A percentile compares a stretch with the other conserved stretches of the same genome.
phyloP scores from a whole-genome alignment of 2,329 filamentous ascomycete species.

The Dothideomycetes sp. region DNA sequence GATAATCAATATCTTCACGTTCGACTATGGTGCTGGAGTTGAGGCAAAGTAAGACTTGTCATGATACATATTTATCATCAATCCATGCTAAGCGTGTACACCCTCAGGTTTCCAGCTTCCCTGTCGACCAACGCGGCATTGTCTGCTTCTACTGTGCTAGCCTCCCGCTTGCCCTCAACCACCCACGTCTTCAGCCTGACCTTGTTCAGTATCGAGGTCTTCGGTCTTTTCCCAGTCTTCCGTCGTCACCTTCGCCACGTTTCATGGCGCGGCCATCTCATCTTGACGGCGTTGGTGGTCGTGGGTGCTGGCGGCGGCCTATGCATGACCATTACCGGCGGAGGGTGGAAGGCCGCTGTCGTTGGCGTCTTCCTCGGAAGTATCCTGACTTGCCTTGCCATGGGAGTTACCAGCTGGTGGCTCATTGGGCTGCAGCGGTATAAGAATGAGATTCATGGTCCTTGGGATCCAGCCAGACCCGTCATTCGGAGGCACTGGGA shows the following conservation, averaged over 20 bases:
- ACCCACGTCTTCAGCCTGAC: constrained; percentile 92
- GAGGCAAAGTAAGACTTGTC: constrained; percentile 39
- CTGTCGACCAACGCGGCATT: constrained; percentile 91
- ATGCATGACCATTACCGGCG: constrained; percentile 45
- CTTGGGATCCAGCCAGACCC: constrained; percentile 92
- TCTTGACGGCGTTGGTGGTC: constrained; percentile 65
- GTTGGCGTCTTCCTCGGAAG: constrained; percentile 67
- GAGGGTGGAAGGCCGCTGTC: constrained; percentile 46
- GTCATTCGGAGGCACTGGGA: constrained; percentile 61
- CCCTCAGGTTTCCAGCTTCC: constrained; percentile 48
- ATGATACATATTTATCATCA: constrained; percentile 10
- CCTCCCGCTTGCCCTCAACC: constrained; percentile 77
- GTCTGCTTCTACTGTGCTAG: constrained; percentile 91
- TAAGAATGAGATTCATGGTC: constrained; percentile 96
- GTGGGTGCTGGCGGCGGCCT: constrained; percentile 71
- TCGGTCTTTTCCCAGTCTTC: constrained; percentile 95
- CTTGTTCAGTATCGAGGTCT: constrained; percentile 93
- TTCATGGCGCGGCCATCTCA: constrained; percentile 70
- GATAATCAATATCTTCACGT: constrained; percentile 93
- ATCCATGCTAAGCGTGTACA: constrained; percentile 1
- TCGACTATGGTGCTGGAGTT: constrained; percentile 75
- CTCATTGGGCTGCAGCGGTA: constrained; percentile 94
- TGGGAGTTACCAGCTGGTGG: constrained; percentile 97
- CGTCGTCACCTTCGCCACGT: constrained; percentile 74
- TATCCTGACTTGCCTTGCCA: constrained; percentile 63